Evolutionary conservation across 306 rosid species (phyloP).

Genomic region (Hippophae gyantsensis): DNA sequence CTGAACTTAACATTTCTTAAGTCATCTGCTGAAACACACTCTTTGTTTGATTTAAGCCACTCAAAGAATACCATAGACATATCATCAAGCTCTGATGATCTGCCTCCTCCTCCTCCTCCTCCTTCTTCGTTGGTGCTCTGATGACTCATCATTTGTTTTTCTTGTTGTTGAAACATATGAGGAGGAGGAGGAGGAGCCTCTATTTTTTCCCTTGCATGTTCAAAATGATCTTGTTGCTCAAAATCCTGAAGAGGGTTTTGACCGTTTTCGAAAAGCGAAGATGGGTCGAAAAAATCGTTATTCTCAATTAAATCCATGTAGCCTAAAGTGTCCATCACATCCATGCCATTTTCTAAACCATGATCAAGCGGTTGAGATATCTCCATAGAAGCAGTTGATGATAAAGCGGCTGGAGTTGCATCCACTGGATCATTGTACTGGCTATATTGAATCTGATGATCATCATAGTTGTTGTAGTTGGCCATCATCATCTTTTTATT

Average conservation of each 20-base stretch:
- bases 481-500: background rate
- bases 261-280: slow-evolving; percentile 41
- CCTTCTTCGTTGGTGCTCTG: slow-evolving; percentile 4
- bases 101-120: slow-evolving; percentile 26
- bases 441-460: too few species aligned
- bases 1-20: slow-evolving; percentile 77
- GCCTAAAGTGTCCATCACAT: slow-evolving; percentile 61
- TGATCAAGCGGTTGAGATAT: slow-evolving; percentile 24
- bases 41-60: slow-evolving; percentile 72
- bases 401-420: slow-evolving; percentile 21
- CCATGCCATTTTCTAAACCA: slow-evolving; percentile 37
- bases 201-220: slow-evolving; percentile 11
- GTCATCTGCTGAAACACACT: slow-evolving; percentile 76
- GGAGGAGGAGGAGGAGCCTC: too few species aligned
- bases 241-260: slow-evolving; percentile 32
- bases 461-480: too few species aligned
- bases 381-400: slow-evolving; percentile 70
- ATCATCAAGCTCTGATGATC: too few species aligned
- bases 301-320: slow-evolving; percentile 66
- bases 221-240: background rate
- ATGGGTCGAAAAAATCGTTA: slow-evolving; percentile 53
- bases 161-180: slow-evolving; percentile 5
- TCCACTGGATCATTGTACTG: slow-evolving; percentile 13
- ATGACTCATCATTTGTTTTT: slow-evolving; percentile 9
- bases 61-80: slow-evolving; percentile 84